These are phyloP conservation scores for Trypanosoma lewisi DNA, from an alignment of 208 protist genomes.

Conservation along the genomic window DNA sequence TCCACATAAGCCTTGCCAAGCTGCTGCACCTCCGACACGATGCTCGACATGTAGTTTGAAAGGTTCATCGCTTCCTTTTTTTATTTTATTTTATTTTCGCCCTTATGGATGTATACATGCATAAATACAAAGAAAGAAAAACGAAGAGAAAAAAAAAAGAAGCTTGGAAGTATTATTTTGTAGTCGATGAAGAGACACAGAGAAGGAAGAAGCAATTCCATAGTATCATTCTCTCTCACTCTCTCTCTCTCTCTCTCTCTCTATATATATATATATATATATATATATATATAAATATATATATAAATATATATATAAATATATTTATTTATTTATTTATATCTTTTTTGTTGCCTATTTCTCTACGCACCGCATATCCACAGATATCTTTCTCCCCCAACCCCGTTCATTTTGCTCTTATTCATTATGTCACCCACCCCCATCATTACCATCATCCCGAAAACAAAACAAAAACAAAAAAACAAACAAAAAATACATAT, in stretches of 20 bases:
- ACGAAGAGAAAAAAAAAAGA: conserved; percentile 8
- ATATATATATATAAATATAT: too few species aligned
- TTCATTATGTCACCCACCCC: neutral
- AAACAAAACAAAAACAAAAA: neutral
- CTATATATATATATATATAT: too few species aligned
- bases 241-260: too few species aligned
- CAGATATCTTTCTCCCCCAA: neutral
- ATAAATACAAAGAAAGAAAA: neutral
- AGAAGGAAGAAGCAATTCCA: too few species aligned
- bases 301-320: too few species aligned
- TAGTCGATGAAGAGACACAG: neutral
- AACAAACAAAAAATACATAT: neutral
- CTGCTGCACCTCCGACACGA: conserved; percentile 25
- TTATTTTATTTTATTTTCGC: neutral
- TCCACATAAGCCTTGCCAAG: conserved; percentile 24
- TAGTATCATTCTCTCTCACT: too few species aligned
- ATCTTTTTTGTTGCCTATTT: neutral
- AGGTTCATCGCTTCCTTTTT: conserved; percentile 13
- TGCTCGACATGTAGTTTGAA: conserved; percentile 24
- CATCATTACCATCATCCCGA: neutral
- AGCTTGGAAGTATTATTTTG: conserved; percentile 1
- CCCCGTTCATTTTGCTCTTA: neutral
- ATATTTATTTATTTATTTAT: neutral
- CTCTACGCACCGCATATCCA: neutral
- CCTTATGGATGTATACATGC: too few species aligned